Conservation (phyloP, 2,329 filamentous ascomycete genomes). For the Pseudomassariella vexata region DNA sequence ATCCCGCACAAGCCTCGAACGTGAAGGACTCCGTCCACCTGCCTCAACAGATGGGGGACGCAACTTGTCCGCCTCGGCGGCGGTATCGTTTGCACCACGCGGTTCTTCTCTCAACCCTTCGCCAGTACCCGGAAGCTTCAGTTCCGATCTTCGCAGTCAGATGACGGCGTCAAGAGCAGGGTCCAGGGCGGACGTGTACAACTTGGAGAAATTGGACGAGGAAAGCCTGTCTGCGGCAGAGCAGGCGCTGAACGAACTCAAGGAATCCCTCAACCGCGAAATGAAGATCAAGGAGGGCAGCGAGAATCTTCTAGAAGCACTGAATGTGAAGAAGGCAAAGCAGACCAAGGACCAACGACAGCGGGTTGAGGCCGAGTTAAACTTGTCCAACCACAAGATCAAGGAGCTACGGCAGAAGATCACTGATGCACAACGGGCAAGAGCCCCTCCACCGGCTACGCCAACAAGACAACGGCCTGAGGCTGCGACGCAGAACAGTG, state of each 20-base stretch:
- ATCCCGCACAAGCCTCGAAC: constrained; percentile 47
- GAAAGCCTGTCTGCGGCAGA: constrained; percentile 56
- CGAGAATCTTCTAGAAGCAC: constrained; percentile 92
- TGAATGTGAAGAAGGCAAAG: constrained; percentile 92
- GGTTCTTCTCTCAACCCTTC: constrained; percentile 66
- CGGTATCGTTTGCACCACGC: constrained; percentile 62
- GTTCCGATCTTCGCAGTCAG: constrained; percentile 73
- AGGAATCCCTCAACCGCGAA: constrained; percentile 87
- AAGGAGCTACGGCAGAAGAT: constrained; percentile 56
- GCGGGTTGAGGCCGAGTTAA: constrained; percentile 81
- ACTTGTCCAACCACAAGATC: constrained; percentile 73
- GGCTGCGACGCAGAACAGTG: constrained; percentile 36
- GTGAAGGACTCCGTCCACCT: constrained; percentile 48
- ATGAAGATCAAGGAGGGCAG: constrained; percentile 97
- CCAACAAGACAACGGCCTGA: constrained; percentile 50
- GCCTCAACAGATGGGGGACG: constrained; percentile 37
- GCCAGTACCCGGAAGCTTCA: constrained; percentile 78
- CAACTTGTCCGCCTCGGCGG: constrained; percentile 45
- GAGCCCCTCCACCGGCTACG: constrained; percentile 38
- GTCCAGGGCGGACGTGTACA: constrained; percentile 46
- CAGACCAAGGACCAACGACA: constrained; percentile 82
- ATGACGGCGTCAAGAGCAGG: constrained; percentile 61
- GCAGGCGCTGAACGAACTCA: constrained; percentile 67
- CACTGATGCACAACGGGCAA: constrained; percentile 50
- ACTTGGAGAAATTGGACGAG: constrained; percentile 57